phyloP scores from a whole-genome alignment of 75 land plant species.

The Sequoiadendron giganteum region DNA sequence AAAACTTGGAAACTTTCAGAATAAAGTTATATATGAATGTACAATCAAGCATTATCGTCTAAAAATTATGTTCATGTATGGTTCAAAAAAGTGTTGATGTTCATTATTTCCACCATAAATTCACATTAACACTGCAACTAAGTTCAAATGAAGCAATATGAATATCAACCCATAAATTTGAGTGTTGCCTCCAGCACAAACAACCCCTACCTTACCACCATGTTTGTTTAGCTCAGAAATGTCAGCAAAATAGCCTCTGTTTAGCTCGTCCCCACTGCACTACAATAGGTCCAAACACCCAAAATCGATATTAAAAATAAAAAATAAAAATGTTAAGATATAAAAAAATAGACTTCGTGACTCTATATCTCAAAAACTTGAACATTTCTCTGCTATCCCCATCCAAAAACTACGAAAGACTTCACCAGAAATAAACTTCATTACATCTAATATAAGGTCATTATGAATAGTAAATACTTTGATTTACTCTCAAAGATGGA shows the following conservation, averaged over 20 bases:
- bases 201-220: constrained; percentile 60
- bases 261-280: constrained; percentile 75
- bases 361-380: not conserved
- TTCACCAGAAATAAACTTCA: not conserved
- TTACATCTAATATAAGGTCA: not conserved
- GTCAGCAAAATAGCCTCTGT: constrained; percentile 68
- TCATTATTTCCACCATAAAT: not conserved
- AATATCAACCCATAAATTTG: not conserved
- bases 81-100: not conserved
- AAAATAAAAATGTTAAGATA: not conserved
- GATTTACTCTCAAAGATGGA: not conserved
- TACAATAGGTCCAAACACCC: constrained; percentile 9
- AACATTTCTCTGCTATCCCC: not conserved
- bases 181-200: not conserved
- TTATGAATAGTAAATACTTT: not conserved
- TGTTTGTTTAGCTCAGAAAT: constrained; percentile 53
- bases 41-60: not conserved
- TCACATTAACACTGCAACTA: not conserved
- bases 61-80: not conserved
- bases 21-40: not conserved
- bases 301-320: not conserved
- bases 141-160: not conserved
- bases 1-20: not conserved
- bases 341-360: not conserved
- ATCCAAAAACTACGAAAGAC: not conserved